Base-by-base conservation (phyloP, 345 rosid species). In the Viola odorata region DNA sequence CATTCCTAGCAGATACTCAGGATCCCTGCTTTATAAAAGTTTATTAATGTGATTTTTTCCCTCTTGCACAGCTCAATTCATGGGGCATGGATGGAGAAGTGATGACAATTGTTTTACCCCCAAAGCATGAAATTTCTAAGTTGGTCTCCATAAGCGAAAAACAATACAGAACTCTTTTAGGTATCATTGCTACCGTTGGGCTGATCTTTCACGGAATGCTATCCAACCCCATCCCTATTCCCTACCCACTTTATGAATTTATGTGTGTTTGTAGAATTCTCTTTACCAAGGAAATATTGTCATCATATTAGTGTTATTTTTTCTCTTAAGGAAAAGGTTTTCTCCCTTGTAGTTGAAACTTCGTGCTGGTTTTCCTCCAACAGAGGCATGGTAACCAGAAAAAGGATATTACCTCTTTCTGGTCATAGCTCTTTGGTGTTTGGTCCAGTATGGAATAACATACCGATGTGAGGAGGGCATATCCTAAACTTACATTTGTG, bases 11-110 rank as follows among this genome's bases (percentile, higher is more conserved):
- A 55, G 57, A 50, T 15, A 66, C 42, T n/a, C n/a, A n/a, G n/a
- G n/a, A n/a, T n/a, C n/a, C n/a, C n/a, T 17, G 32, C 13, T 17
- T 44, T 14, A 14, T n/a, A 9, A 41, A 57, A 45, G 16, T 17
- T 7, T 50, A 10, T 8, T 45, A 45, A 45, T 45, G 12, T 45
- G 65, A 63, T 61, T 23, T 57, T 15, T 51, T 51, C 32, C 40
- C 49, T 56, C 60, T 37, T 47, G 36, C 58, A 58, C 86, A 91
- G 98, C 80, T 89, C 69, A 84, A 84, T 68, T 69, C 78, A 45
- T 85, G 89, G 91, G 95, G 98, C 69, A 78, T 70, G 77, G 98
- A 91, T 80, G 98, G 98, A 71, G 91, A 87, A 39, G 60, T 55
- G 42, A 41, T 91, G 66, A 79, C 84, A 66, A 81, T 91, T 57